Evolutionary conservation across 257 asterid genomes (phyloP).

Genomic region (Ajuga chamaepitys): DNA sequence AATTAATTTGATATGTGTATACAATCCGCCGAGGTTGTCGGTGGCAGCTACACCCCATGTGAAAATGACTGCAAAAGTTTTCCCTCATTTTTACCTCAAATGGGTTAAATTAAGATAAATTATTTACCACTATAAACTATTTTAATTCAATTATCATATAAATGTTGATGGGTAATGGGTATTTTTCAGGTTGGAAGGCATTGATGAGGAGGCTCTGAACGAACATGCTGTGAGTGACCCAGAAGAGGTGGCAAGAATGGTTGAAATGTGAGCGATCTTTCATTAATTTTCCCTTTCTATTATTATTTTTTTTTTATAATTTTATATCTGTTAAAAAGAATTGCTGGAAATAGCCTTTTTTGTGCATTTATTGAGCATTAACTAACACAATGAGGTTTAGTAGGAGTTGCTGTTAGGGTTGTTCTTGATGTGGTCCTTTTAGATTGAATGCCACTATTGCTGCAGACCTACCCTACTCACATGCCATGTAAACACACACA

Average conservation of each 20-base stretch:
- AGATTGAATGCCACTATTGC: constrained; percentile 25
- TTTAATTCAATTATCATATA: background rate
- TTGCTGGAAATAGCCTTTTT: constrained; percentile 11
- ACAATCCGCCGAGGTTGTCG: constrained; percentile 23
- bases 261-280: constrained; percentile 59
- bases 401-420: constrained; percentile 20
- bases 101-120: constrained; percentile 8
- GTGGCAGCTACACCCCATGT: constrained; percentile 26
- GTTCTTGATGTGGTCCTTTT: constrained; percentile 39
- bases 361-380: constrained; percentile 19
- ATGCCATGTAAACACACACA: constrained; percentile 1
- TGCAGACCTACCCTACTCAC: constrained; percentile 44
- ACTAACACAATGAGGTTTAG: constrained; percentile 26
- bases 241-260: constrained; percentile 78
- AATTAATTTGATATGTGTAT: constrained; percentile 11
- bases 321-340: background rate
- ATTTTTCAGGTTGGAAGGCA: constrained; percentile 50
- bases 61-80: background rate
- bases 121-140: background rate
- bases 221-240: constrained; percentile 84
- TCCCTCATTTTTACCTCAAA: constrained; percentile 10
- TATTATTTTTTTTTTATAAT: background rate
- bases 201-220: constrained; percentile 48
- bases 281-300: background rate
- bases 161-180: constrained; percentile 7